A percentile compares a stretch with the other conserved stretches of the same genome.
Conservation (phyloP, 2,329 filamentous ascomycete genomes). For the Xylariaceae sp. region DNA sequence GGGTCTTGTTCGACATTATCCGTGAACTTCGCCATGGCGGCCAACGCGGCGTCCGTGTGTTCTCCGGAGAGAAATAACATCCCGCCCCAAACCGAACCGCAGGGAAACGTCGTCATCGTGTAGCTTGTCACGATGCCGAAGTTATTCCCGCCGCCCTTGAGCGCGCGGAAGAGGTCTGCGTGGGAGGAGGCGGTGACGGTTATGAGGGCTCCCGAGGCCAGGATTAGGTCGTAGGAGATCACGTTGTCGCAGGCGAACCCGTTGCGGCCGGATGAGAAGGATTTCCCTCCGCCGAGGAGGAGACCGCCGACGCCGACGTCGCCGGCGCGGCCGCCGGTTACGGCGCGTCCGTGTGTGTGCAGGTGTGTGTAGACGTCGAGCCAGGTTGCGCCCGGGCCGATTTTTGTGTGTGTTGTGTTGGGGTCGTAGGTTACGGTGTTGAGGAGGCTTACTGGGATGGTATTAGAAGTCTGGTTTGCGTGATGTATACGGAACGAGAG, state of each 20-base stretch:
- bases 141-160: slow-evolving; percentile 30
- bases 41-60: background rate
- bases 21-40: slow-evolving; percentile 2
- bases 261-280: slow-evolving; percentile 25
- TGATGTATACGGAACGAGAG: background rate
- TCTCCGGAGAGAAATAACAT: background rate
- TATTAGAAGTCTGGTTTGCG: background rate
- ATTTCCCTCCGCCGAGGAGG: slow-evolving; percentile 30
- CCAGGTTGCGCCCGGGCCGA: slow-evolving; percentile 4
- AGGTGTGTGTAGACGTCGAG: background rate
- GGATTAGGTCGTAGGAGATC: slow-evolving; percentile 31
- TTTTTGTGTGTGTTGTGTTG: background rate
- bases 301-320: slow-evolving; percentile 22
- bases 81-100: slow-evolving; percentile 14
- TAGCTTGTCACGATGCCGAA: slow-evolving; percentile 24
- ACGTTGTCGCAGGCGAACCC: slow-evolving; percentile 35
- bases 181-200: slow-evolving; percentile 13
- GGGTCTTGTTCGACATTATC: background rate
- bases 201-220: slow-evolving; percentile 19
- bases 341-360: slow-evolving; percentile 6
- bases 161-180: slow-evolving; percentile 34
- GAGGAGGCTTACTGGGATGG: slow-evolving; percentile 24
- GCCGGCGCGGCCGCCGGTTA: slow-evolving; percentile 19
- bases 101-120: slow-evolving; percentile 12
- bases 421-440: slow-evolving; percentile 1